Evolutionary conservation across 2,329 filamentous ascomycete genomes (phyloP).

Genomic region (Hypomyces perniciosus): DNA sequence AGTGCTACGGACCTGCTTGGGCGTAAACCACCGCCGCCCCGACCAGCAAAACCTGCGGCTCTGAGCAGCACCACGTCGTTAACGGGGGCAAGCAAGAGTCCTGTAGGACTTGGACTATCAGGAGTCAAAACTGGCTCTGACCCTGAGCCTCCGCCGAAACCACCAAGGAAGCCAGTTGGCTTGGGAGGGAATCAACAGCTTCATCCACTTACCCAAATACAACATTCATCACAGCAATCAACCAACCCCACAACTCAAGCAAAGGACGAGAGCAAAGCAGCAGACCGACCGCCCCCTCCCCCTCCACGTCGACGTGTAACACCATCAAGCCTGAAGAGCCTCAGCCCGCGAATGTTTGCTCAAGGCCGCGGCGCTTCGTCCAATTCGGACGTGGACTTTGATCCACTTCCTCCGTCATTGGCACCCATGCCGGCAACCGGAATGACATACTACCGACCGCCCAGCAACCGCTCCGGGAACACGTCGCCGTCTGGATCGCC

Average conservation of each 20-base stretch:
- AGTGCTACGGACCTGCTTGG: conserved; percentile 26
- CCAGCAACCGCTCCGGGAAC: conserved; percentile 25
- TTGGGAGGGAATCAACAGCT: conserved; percentile 20
- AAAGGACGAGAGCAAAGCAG: neutral
- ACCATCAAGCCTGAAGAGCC: conserved; percentile 27
- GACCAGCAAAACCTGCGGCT: conserved; percentile 52
- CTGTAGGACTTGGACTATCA: conserved; percentile 8
- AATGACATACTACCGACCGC: conserved; percentile 18
- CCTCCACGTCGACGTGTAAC: conserved; percentile 42
- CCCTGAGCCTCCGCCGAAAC: conserved; percentile 29
- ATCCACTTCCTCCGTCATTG: conserved; percentile 31
- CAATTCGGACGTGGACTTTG: conserved; percentile 38
- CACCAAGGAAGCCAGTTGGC: conserved; percentile 27
- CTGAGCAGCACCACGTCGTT: conserved; percentile 41
- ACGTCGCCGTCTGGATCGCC: conserved; percentile 32
- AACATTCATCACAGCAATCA: conserved; percentile 33
- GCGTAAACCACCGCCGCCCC: conserved; percentile 39
- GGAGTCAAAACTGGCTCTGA: conserved; percentile 1
- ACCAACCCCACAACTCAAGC: conserved; percentile 10
- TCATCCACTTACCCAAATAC: conserved; percentile 37
- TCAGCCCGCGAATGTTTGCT: conserved; percentile 26
- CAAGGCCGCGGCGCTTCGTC: conserved; percentile 27
- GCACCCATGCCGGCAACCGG: conserved; percentile 15
- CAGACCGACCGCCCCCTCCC: conserved; percentile 37
- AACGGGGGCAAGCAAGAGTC: conserved; percentile 19